Base-by-base conservation (phyloP, 495 filamentous ascomycete genomes). In the Delitschia confertaspora region DNA sequence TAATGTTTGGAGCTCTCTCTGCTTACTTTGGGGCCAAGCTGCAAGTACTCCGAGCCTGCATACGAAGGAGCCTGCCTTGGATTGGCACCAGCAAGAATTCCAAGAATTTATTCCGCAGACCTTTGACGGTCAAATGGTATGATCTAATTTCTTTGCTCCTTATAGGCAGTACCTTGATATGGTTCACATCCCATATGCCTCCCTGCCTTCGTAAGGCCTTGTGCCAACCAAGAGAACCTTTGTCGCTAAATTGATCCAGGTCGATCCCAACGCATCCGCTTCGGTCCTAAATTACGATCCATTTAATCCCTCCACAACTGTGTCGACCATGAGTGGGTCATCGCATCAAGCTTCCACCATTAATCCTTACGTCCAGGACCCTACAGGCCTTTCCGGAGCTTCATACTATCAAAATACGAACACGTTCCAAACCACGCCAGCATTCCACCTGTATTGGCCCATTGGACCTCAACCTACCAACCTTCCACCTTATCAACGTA, bases 361-460 rank as follows among this genome's bases (percentile, higher is more conserved):
- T 11, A 57, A 57, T 14, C 53, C 53, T 1, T 57, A 57, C 30
- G 45, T 20, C 14, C 48, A 51, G 25, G 59, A 61, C 23, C 47
- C 58, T 41, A 69, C 74, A 49, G 66, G 69, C 33, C 67, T 75
- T 38, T 67, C 78, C 49, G 86, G 88, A 56, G 85, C 84, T 19
- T 81, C 85, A 65, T 67, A 71, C 62, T 55, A 48, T 22, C 43
- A 43, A 21, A 42, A 44, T 44, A 31, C 46, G 11, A 42, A 47
- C 37, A 42, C 46, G 26, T 41, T 47, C 39, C 41, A 49, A 10
- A 39, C 33, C 3, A 22, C 26, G 21, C 45, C 44, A 17, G 43
- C 84, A 71, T 93, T 95, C 60, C 89, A 96, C 66, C 75, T 94
- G 5, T 98, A 96, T 58, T 83, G 86, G 16, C 86, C 88, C 0